These are phyloP conservation scores for Camelina neglecta DNA, from an alignment of 345 rosid species.

Conservation along the genomic window DNA sequence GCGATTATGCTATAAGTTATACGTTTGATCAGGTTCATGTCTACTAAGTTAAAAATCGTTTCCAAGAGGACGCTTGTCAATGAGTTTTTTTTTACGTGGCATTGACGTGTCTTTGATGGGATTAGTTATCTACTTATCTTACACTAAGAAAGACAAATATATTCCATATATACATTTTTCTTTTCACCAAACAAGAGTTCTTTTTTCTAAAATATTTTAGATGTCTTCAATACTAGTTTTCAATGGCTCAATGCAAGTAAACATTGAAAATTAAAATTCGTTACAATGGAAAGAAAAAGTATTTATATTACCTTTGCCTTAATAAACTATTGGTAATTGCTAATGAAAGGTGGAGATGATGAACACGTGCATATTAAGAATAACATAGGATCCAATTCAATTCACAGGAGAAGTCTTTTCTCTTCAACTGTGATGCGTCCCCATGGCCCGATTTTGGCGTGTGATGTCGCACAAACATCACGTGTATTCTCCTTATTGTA, in stretches of 20 bases:
- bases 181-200: background rate
- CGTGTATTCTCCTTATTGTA: conserved; percentile 33
- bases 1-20: background rate
- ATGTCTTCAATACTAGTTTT: background rate
- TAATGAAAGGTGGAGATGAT: conserved; percentile 22
- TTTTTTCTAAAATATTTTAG: background rate
- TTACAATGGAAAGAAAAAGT: background rate
- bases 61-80: no score
- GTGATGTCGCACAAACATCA: conserved; percentile 42
- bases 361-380: conserved; percentile 27
- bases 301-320: background rate
- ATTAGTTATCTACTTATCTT: no score
- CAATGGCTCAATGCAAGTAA: background rate
- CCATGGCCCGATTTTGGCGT: conserved; percentile 42
- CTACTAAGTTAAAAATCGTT: background rate
- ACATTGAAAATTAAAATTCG: background rate
- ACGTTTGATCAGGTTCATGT: background rate
- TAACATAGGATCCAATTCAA: conserved; percentile 44
- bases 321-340: background rate
- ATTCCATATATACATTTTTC: background rate
- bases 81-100: background rate
- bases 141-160: no score
- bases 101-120: background rate
- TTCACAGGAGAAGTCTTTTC: conserved; percentile 43
- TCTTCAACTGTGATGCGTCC: conserved; percentile 39